Conservation (phyloP, 2,329 filamentous ascomycete genomes). For the Atkinsonella texensis region DNA sequence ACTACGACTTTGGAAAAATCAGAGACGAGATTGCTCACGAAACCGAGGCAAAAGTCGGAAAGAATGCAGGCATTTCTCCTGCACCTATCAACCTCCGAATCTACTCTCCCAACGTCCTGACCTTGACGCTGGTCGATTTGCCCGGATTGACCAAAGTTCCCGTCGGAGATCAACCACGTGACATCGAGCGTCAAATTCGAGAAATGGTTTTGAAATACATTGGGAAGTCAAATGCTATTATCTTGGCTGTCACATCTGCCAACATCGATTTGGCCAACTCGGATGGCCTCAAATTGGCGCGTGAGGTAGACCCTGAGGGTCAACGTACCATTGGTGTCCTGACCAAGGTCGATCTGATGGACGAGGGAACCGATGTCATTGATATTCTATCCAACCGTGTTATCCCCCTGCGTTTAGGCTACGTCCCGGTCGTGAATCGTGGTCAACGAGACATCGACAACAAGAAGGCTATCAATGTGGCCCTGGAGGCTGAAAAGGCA, state of each 20-base stretch:
- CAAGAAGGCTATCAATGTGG: conserved; percentile 84
- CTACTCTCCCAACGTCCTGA: conserved; percentile 96
- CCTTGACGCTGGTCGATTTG: conserved; percentile 89
- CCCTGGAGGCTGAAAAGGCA: conserved; percentile 85
- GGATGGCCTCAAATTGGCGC: conserved; percentile 87
- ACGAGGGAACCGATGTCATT: conserved; percentile 94
- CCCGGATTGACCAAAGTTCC: conserved; percentile 94
- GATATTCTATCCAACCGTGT: conserved; percentile 96
- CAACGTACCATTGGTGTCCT: conserved; percentile 97
- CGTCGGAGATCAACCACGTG: conserved; percentile 88
- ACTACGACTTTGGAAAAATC: conserved; percentile 96
- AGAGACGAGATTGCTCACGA: conserved; percentile 94
- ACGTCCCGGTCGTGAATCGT: conserved; percentile 95
- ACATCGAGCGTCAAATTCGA: conserved; percentile 92
- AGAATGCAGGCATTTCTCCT: conserved; percentile 92
- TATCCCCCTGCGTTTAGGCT: conserved; percentile 87
- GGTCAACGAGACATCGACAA: conserved; percentile 98
- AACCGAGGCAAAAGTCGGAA: conserved; percentile 91
- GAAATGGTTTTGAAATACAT: conserved; percentile 99
- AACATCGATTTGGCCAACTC: conserved; percentile 99
- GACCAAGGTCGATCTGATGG: conserved; percentile 98
- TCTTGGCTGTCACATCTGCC: conserved; percentile 88
- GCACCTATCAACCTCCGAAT: conserved; percentile 96
- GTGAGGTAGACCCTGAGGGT: conserved; percentile 94
- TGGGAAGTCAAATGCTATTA: conserved; percentile 95